Evolutionary conservation across 2,329 filamentous ascomycete genomes (phyloP).

Genomic region (Botrytis elliptica): DNA sequence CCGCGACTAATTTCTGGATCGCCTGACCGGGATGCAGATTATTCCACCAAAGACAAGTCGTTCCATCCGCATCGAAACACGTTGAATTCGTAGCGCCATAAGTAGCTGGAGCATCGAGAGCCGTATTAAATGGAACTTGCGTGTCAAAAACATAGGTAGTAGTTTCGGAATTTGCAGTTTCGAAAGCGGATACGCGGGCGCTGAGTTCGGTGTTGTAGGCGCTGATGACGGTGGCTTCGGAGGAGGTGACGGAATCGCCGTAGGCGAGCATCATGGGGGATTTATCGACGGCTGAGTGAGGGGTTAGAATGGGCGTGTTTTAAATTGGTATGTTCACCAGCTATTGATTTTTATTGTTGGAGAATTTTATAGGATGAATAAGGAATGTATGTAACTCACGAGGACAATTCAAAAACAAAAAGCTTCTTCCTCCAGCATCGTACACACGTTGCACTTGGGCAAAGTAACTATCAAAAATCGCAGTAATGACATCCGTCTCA

Average conservation of each 20-base stretch:
- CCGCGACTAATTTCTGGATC: constrained; percentile 26
- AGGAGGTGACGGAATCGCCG: not conserved
- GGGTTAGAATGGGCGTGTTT: not conserved
- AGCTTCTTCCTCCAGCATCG: constrained; percentile 47
- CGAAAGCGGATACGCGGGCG: not conserved
- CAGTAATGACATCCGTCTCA: constrained; percentile 37
- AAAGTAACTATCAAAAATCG: constrained; percentile 48
- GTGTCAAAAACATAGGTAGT: constrained; percentile 1
- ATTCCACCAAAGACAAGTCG: constrained; percentile 30
- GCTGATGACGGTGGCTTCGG: not conserved
- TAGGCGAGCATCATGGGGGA: constrained; percentile 10
- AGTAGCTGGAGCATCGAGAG: not conserved
- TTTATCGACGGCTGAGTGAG: not conserved
- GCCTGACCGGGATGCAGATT: constrained; percentile 28
- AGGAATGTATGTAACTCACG: constrained; percentile 25
- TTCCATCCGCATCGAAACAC: constrained; percentile 29
- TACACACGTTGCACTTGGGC: constrained; percentile 46
- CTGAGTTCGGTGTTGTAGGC: constrained; percentile 2
- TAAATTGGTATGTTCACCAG: not conserved
- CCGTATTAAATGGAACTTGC: not conserved
- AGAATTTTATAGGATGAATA: not conserved
- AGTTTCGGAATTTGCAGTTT: not conserved
- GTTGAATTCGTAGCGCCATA: constrained; percentile 28
- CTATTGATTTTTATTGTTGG: too few relatives aligned
- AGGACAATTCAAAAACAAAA: constrained; percentile 50